These are phyloP conservation scores for Solanum tacnaense DNA, from an alignment of 257 asterid genomes.

Conservation along the genomic window DNA sequence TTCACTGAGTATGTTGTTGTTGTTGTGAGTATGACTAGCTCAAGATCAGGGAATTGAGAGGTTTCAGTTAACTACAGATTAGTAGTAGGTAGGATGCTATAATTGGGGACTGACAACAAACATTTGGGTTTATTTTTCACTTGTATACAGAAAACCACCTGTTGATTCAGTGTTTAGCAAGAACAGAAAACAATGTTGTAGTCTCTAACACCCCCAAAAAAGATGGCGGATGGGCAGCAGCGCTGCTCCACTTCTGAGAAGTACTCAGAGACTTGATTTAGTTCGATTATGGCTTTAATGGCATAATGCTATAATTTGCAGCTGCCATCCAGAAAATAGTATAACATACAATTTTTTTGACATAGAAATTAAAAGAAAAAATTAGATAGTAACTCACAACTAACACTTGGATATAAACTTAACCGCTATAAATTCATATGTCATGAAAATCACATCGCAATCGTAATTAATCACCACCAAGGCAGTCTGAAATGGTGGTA, in stretches of 20 bases:
- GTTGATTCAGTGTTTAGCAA: constrained; percentile 1
- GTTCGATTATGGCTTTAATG: background rate
- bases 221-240: background rate
- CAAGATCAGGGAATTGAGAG: background rate
- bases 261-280: background rate
- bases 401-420: background rate
- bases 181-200: background rate
- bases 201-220: background rate
- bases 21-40: background rate
- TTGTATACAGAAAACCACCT: constrained; percentile 7
- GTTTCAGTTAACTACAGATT: background rate
- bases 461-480: background rate
- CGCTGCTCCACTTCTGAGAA: background rate
- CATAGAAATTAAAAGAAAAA: background rate
- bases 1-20: background rate
- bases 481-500: background rate
- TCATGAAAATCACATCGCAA: background rate
- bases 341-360: background rate
- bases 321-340: background rate
- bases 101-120: background rate
- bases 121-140: background rate
- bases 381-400: background rate
- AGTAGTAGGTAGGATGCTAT: background rate
- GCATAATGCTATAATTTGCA: background rate
- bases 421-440: background rate